These are phyloP conservation scores for Mucor saturninus DNA, from an alignment of 371 early-diverging fungal species.

Conservation along the genomic window DNA sequence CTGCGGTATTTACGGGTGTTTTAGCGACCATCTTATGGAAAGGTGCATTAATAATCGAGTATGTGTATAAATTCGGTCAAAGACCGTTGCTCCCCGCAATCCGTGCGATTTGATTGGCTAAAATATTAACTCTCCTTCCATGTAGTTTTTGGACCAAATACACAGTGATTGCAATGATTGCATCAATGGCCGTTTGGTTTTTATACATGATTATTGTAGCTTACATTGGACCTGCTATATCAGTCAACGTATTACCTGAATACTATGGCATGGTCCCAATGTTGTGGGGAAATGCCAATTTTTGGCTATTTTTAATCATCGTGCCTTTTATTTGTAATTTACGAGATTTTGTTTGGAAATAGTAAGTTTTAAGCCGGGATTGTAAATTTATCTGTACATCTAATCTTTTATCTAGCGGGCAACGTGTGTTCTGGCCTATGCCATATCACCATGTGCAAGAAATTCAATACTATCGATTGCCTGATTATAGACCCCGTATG, in stretches of 20 bases:
- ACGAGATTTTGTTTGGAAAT: slow-evolving; percentile 93
- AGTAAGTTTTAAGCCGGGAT: slow-evolving; percentile 56
- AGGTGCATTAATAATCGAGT: slow-evolving; percentile 84
- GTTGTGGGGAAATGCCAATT: slow-evolving; percentile 75
- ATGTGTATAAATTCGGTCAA: slow-evolving; percentile 27
- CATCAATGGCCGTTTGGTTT: slow-evolving; percentile 88
- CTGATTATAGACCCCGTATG: slow-evolving; percentile 92
- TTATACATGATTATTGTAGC: slow-evolving; percentile 84
- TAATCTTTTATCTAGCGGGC: slow-evolving; percentile 44
- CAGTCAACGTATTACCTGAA: slow-evolving; percentile 65
- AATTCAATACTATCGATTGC: slow-evolving; percentile 94
- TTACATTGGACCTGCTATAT: slow-evolving; percentile 78
- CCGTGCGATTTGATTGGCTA: slow-evolving; percentile 12
- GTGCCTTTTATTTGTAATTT: slow-evolving; percentile 82
- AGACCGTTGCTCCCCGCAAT: slow-evolving; percentile 20
- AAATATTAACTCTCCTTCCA: not conserved
- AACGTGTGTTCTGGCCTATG: slow-evolving; percentile 74
- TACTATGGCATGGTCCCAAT: slow-evolving; percentile 79
- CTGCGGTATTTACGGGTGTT: slow-evolving; percentile 79
- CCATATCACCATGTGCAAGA: slow-evolving; percentile 94
- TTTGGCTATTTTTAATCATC: slow-evolving; percentile 87
- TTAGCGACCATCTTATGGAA: slow-evolving; percentile 83
- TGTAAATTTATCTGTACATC: not conserved
- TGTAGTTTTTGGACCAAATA: slow-evolving; percentile 82
- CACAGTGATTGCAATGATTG: slow-evolving; percentile 79